These are phyloP conservation scores for Funneliformis mosseae DNA, from an alignment of 192 early-diverging fungal species.

Conservation along the genomic window DNA sequence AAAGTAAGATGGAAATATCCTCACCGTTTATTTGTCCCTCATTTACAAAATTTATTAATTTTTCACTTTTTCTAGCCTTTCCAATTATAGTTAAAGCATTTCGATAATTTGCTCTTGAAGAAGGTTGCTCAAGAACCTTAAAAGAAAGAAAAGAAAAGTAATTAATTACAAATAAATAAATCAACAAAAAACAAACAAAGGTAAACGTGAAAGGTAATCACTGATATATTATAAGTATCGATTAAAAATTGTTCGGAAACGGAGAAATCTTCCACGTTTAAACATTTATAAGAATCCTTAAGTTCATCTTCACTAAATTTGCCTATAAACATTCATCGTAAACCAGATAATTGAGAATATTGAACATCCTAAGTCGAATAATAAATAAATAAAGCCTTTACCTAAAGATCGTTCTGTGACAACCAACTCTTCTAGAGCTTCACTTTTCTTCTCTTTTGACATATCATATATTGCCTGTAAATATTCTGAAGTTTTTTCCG, in stretches of 20 bases:
- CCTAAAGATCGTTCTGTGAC: conserved; percentile 2
- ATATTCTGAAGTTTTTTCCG: conserved; percentile 11
- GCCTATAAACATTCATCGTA: neutral
- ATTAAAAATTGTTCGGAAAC: neutral
- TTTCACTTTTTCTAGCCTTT: conserved; percentile 4
- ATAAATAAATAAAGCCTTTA: conserved; percentile 1
- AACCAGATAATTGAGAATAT: neutral
- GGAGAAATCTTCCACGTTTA: neutral
- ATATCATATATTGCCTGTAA: conserved; percentile 19
- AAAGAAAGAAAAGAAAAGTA: too few species aligned
- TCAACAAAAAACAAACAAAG: neutral
- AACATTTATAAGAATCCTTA: neutral
- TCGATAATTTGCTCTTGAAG: conserved; percentile 8
- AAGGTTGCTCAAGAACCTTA: neutral
- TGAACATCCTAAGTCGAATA: neutral
- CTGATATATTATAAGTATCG: neutral
- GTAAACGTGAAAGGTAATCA: conserved; percentile 10
- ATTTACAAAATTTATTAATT: neutral
- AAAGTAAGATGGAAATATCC: neutral
- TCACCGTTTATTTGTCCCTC: neutral
- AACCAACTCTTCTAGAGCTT: neutral
- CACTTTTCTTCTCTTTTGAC: conserved; percentile 1
- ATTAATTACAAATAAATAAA: neutral
- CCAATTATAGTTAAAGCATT: conserved; percentile 18
- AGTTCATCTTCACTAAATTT: neutral